Percentiles rank a stretch among this genome's conserved stretches.
phyloP scores from a whole-genome alignment of 148 eudicot species.

The Polygonum maritimum region DNA sequence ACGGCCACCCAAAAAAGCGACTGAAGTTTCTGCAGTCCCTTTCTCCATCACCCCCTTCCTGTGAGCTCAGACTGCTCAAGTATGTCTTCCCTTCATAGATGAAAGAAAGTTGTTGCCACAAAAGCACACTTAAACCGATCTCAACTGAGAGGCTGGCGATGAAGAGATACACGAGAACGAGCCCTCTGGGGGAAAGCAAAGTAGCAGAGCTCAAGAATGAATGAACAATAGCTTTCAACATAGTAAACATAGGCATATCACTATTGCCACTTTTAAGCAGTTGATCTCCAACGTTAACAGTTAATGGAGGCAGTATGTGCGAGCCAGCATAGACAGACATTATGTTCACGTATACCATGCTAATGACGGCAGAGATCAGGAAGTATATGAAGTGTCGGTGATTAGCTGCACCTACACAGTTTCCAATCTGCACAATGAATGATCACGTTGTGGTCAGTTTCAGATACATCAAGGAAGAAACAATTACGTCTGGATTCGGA shows the following conservation, averaged over 20 bases:
- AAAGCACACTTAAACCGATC: slow-evolving; percentile 66
- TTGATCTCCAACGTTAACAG: slow-evolving; percentile 11
- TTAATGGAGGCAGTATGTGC: slow-evolving; percentile 49
- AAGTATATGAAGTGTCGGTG: slow-evolving; percentile 66
- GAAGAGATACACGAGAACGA: slow-evolving; percentile 71
- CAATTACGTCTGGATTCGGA: no score
- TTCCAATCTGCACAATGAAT: slow-evolving; percentile 65
- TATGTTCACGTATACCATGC: slow-evolving; percentile 52
- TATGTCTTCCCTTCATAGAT: slow-evolving; percentile 82
- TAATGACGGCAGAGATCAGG: slow-evolving; percentile 58
- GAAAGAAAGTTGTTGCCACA: slow-evolving; percentile 89
- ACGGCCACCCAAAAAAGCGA: slow-evolving; percentile 65
- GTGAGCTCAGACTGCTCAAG: slow-evolving; percentile 56
- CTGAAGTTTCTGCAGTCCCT: slow-evolving; percentile 62
- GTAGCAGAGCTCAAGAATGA: slow-evolving; percentile 51
- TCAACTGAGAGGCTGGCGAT: slow-evolving; percentile 68
- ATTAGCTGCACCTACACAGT: slow-evolving; percentile 89
- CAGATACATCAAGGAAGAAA: neutral
- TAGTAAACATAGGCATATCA: slow-evolving; percentile 16
- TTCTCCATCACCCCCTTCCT: slow-evolving; percentile 30
- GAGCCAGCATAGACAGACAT: slow-evolving; percentile 42
- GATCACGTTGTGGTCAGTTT: neutral
- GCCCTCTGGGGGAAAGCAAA: slow-evolving; percentile 56
- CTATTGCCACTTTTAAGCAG: slow-evolving; percentile 15
- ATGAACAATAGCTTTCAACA: slow-evolving; percentile 27